A percentile compares a stretch with the other conserved stretches of the same genome.
phyloP scores from a whole-genome alignment of 2,329 filamentous ascomycete species.

The Beauveria sp. region DNA sequence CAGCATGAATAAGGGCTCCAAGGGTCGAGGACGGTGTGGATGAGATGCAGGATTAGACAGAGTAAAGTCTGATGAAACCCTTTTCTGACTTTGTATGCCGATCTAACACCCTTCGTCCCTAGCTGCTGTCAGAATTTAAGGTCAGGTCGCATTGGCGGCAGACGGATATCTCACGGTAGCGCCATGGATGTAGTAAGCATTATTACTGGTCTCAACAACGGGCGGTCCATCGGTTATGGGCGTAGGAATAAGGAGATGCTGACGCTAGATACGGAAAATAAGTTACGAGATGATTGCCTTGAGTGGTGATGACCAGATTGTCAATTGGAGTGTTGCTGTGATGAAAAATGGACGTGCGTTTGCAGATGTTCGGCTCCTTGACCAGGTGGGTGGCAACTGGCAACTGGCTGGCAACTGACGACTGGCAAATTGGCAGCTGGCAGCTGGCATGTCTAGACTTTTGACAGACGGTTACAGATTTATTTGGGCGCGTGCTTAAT shows the following conservation, averaged over 20 bases:
- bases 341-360: not conserved
- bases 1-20: not conserved
- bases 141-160: conserved; percentile 11
- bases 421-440: not conserved
- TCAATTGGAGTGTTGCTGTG: not conserved
- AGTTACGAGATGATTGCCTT: not conserved
- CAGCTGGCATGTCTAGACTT: not conserved
- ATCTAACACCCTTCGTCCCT: conserved; percentile 3
- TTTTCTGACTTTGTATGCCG: not conserved
- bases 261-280: not conserved
- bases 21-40: not conserved
- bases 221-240: not conserved
- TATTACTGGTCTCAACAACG: conserved; percentile 2
- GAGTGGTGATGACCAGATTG: not conserved
- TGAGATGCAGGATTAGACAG: not conserved
- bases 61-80: conserved; percentile 3
- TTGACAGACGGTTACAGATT: not conserved
- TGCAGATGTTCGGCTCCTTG: not conserved
- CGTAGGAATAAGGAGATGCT: not conserved
- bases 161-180: conserved; percentile 11
- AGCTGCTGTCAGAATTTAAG: conserved; percentile 10
- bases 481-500: conserved; percentile 1
- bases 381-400: not conserved
- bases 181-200: conserved; percentile 11
- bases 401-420: not conserved